Base-by-base conservation (phyloP, 1,284 basidiomycete genomes). In the Ganoderma sinense region DNA sequence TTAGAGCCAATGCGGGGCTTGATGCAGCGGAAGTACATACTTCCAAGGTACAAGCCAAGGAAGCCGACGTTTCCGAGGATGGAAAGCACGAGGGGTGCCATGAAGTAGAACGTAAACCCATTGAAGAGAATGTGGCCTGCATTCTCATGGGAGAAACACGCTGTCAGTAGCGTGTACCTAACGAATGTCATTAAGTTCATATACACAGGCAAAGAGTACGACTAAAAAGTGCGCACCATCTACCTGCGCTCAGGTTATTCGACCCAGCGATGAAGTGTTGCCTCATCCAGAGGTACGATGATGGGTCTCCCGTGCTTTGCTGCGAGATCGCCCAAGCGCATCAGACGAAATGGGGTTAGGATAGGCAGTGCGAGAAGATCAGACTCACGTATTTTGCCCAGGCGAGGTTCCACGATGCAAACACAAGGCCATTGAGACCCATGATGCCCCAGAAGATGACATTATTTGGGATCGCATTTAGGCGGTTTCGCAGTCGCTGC, bases 141-240 rank as follows among this genome's bases (percentile, higher is more conserved):
- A 31, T 85, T 83, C 71, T 84, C 81, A 76, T 97, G 95, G 2
- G 91, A 96, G 83, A 97, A 96, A 69, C 84, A 86, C 33, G 86
- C 82, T 0, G 94, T 95, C 26, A 97, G 71, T 36, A 94, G 81
- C 0, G 94, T 96, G 93, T 95, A 97, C 79, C 94, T 96, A 67
- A 5, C 26, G 40, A 26, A 0, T 26, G 11, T 26, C 18, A 29
- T 18, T 39, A 40, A 65, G 62, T 43, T 60, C 39, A 16, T 13
- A 36, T 20, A 1, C 4, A 29, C 48, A 61, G 33, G 43, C 31
- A 13, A 51, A 16, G 29, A 78, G 33, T 48, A 8, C 20, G 36
- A n/a, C n/a, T n/a, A 40, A 11, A 48, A 2, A 36, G 33, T n/a
- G 80, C 90, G 66, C 71, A 94, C 93, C 93, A 78, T 80, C 95